Conservation (phyloP, 495 filamentous ascomycete genomes). For the Hypoxylon perforatum region DNA sequence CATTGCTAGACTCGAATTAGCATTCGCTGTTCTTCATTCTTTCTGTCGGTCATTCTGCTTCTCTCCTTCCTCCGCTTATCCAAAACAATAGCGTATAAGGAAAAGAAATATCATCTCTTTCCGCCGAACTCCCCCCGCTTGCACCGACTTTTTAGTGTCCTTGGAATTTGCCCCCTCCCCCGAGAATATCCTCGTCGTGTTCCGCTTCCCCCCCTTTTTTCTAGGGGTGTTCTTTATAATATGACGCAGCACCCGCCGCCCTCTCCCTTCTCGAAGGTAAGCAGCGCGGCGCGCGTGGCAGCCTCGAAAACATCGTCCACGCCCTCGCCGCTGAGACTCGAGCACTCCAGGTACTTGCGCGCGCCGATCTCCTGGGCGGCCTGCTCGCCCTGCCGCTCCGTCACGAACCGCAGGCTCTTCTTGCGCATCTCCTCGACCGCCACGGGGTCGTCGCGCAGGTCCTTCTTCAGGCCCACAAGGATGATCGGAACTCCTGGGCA, state of each 20-base stretch:
- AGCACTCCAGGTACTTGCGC: constrained; percentile 97
- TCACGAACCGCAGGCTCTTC: constrained; percentile 87
- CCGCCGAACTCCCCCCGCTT: constrained; percentile 21
- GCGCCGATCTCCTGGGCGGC: constrained; percentile 88
- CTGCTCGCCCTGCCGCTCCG: constrained; percentile 79
- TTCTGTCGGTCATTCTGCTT: constrained; percentile 1
- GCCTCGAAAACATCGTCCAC: constrained; percentile 99
- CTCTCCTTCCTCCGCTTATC: background rate
- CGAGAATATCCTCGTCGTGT: too few species aligned
- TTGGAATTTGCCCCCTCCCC: too few species aligned
- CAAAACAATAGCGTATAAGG: constrained; percentile 15
- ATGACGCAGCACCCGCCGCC: constrained; percentile 88
- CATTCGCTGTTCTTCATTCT: background rate
- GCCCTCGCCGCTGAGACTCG: constrained; percentile 94
- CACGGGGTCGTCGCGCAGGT: constrained; percentile 92
- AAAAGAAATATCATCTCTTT: constrained; percentile 11
- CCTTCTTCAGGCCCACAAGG: constrained; percentile 96
- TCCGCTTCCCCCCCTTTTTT: too few species aligned
- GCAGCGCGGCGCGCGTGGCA: constrained; percentile 91
- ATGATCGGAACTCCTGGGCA: constrained; percentile 96
- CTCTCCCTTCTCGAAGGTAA: constrained; percentile 91
- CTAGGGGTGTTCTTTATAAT: constrained; percentile 70
- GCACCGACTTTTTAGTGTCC: constrained; percentile 9
- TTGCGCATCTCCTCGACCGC: constrained; percentile 98
- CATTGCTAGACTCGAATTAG: too few species aligned